These are phyloP conservation scores for Penicillium sumatraense DNA, from an alignment of 2,329 filamentous ascomycete species.

Conservation along the genomic window DNA sequence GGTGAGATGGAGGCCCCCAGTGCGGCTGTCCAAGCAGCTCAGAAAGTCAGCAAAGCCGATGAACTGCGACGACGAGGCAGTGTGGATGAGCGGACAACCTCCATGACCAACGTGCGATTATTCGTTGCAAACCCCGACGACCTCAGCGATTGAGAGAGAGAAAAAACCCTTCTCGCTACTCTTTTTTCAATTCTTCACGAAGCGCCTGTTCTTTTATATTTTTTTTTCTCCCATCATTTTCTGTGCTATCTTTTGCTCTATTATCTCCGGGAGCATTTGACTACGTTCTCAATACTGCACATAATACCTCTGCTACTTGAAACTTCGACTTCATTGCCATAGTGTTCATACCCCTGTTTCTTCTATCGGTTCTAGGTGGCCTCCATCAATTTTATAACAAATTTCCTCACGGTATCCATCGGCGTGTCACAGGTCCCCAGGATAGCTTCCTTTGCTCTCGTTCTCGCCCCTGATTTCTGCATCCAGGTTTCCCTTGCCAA, in stretches of 20 bases:
- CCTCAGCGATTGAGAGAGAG: slow-evolving; percentile 41
- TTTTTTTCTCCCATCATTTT: slow-evolving; percentile 2
- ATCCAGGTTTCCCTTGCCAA: slow-evolving; percentile 14
- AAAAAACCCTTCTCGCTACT: not conserved
- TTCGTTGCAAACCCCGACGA: slow-evolving; percentile 54
- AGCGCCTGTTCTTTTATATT: slow-evolving; percentile 8
- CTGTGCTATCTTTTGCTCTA: slow-evolving; percentile 15
- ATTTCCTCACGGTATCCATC: not conserved
- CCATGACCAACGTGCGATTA: slow-evolving; percentile 51
- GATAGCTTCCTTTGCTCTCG: slow-evolving; percentile 8
- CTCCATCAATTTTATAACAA: not conserved
- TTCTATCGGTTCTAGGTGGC: slow-evolving; percentile 5
- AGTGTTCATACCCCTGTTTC: slow-evolving; percentile 19
- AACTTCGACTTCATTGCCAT: slow-evolving; percentile 5
- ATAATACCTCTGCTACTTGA: slow-evolving; percentile 26
- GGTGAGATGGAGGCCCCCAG: slow-evolving; percentile 55
- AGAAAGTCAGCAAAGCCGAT: slow-evolving; percentile 48
- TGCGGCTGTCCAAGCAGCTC: slow-evolving; percentile 42
- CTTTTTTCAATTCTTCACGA: slow-evolving; percentile 7
- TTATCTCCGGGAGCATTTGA: slow-evolving; percentile 19
- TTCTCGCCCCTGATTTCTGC: slow-evolving; percentile 10
- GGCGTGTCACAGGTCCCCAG: not conserved
- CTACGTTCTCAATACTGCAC: slow-evolving; percentile 22
- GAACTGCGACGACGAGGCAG: slow-evolving; percentile 53
- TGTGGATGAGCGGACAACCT: slow-evolving; percentile 54